Evolutionary conservation across 257 asterid genomes (phyloP).

Genomic region (Jacaranda mimosifolia): DNA sequence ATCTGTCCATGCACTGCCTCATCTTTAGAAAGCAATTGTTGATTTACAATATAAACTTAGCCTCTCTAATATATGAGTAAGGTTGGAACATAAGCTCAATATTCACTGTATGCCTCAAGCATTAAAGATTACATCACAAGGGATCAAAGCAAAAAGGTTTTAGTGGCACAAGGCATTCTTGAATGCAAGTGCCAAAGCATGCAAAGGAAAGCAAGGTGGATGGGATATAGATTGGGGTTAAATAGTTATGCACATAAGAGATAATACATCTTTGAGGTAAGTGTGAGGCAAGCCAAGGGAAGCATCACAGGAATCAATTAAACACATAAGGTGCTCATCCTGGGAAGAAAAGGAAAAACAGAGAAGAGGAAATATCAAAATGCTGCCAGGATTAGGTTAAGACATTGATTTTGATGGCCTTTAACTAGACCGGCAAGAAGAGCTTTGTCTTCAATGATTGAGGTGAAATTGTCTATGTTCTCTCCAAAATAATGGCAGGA

Average conservation of each 20-base stretch:
- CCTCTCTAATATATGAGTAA: background rate
- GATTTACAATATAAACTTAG: background rate
- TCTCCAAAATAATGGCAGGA: background rate
- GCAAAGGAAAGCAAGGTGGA: background rate
- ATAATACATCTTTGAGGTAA: background rate
- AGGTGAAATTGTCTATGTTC: background rate
- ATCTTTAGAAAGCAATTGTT: background rate
- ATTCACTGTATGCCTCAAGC: background rate
- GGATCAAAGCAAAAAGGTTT: background rate
- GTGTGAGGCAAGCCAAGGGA: background rate
- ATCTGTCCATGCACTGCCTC: background rate
- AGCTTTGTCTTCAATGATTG: background rate
- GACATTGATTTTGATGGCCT: background rate
- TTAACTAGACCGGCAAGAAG: background rate
- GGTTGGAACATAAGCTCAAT: background rate
- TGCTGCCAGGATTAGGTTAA: background rate
- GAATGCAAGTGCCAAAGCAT: background rate
- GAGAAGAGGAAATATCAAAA: background rate
- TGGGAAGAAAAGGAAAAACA: background rate
- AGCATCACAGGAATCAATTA: background rate
- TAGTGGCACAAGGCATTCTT: conserved; percentile 9
- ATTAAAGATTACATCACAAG: background rate
- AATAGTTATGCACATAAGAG: background rate
- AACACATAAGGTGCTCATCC: background rate
- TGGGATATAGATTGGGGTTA: background rate